Conservation (phyloP, 768 basidiomycete genomes). For the Serendipita sp. region DNA sequence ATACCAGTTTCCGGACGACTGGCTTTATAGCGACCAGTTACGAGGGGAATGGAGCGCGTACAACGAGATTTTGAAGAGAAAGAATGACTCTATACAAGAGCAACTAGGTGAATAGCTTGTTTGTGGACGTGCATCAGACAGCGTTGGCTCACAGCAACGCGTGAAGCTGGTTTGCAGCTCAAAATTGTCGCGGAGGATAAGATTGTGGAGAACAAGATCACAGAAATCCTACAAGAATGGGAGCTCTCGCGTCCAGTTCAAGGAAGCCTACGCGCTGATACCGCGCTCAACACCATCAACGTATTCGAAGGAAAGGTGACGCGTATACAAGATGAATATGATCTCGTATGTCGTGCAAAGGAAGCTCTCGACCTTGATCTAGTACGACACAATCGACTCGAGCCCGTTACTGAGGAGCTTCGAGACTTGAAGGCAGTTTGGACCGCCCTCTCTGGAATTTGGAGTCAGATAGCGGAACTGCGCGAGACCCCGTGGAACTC, state of each 20-base stretch:
- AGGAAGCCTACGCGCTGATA: constrained; percentile 90
- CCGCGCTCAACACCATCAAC: constrained; percentile 89
- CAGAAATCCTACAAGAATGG: constrained; percentile 83
- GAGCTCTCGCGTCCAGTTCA: constrained; percentile 92
- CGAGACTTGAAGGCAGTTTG: constrained; percentile 96
- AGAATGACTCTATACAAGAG: constrained; percentile 97
- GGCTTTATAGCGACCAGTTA: constrained; percentile 97
- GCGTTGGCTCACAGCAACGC: not conserved
- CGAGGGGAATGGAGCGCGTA: constrained; percentile 98
- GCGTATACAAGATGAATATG: constrained; percentile 86
- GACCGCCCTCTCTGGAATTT: constrained; percentile 95
- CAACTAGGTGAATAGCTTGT: constrained; percentile 60
- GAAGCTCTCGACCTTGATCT: constrained; percentile 92
- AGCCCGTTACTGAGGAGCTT: constrained; percentile 89
- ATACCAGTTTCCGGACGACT: constrained; percentile 93
- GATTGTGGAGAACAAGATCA: constrained; percentile 91
- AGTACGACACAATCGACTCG: constrained; percentile 74
- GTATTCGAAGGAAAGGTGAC: constrained; percentile 85
- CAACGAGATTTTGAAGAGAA: constrained; percentile 92
- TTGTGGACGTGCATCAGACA: not conserved
- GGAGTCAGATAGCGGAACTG: constrained; percentile 83
- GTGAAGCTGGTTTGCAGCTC: constrained; percentile 80
- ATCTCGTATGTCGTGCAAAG: constrained; percentile 88
- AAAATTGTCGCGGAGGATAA: constrained; percentile 99
- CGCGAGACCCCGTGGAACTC: constrained; percentile 82